Percentiles rank a stretch among this genome's conserved stretches.
Conservation (phyloP, 306 rosid species). For the Argentina anserina region DNA sequence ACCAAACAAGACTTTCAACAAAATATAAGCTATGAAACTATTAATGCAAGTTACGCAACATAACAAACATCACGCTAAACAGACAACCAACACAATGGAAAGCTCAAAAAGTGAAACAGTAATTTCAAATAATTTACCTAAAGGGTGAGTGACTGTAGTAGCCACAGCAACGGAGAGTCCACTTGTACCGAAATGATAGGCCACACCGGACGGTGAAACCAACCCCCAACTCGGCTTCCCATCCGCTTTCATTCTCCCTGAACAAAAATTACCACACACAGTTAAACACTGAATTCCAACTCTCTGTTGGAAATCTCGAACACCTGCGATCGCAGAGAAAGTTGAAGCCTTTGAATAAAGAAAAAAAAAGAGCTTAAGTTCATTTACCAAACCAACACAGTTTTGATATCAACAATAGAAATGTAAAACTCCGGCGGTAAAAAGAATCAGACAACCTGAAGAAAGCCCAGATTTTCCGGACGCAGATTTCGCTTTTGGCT, state of each 20-base stretch:
- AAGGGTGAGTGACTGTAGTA: conserved; percentile 73
- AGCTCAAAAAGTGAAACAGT: conserved; percentile 4
- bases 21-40: not conserved
- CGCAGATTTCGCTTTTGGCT: not conserved
- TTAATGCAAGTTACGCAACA: not conserved
- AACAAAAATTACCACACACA: conserved; percentile 4
- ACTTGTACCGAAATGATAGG: conserved; percentile 71
- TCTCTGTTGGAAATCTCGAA: not conserved
- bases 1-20: not conserved
- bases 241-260: conserved; percentile 36
- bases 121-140: conserved; percentile 42
- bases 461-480: conserved; percentile 3
- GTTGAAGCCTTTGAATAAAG: not conserved
- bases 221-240: conserved; percentile 53
- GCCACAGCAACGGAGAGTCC: conserved; percentile 84
- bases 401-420: not conserved
- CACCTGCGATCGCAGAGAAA: conserved; percentile 3
- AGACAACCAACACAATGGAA: not conserved
- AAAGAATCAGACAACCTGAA: conserved; percentile 10
- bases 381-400: not conserved
- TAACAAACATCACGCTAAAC: not conserved
- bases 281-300: not conserved
- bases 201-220: conserved; percentile 52
- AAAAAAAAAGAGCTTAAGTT: not conserved
- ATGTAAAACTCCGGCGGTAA: not conserved